phyloP scores from a whole-genome alignment of 2,329 filamentous ascomycete species.

The Plectosphaerella cucumerina region DNA sequence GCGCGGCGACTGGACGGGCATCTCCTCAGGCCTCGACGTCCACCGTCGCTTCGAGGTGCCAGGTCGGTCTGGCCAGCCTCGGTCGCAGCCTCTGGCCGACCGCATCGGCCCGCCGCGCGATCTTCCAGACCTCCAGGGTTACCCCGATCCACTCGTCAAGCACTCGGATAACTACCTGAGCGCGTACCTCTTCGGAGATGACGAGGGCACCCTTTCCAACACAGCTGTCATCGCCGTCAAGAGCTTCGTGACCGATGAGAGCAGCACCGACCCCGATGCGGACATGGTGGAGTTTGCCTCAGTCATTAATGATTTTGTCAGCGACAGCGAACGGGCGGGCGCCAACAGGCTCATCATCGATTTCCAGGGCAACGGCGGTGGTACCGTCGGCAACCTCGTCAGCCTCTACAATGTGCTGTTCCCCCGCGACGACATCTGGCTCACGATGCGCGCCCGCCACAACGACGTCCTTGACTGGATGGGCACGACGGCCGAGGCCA shows the following conservation, averaged over 20 bases:
- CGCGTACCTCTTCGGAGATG: constrained; percentile 7
- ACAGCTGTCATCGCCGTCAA: constrained; percentile 10
- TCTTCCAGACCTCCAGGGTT: constrained; percentile 1
- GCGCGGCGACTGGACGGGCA: constrained; percentile 6
- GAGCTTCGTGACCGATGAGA: constrained; percentile 2
- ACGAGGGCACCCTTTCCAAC: background rate
- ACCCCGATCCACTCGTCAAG: constrained; percentile 7
- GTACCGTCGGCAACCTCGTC: constrained; percentile 23
- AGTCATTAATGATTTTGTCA: constrained; percentile 41
- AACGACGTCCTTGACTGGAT: constrained; percentile 6
- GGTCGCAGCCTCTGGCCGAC: background rate
- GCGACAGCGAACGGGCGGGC: constrained; percentile 33
- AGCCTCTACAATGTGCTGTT: constrained; percentile 8
- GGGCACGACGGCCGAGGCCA: background rate
- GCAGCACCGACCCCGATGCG: constrained; percentile 1
- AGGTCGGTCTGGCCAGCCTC: background rate
- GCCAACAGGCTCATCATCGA: constrained; percentile 62
- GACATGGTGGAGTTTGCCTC: constrained; percentile 34
- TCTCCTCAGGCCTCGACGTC: constrained; percentile 6
- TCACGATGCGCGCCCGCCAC: constrained; percentile 10
- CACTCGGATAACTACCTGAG: constrained; percentile 7
- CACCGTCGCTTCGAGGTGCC: constrained; percentile 10
- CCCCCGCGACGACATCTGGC: constrained; percentile 2
- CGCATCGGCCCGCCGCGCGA: no score
- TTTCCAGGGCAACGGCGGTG: constrained; percentile 57